phyloP scores from a whole-genome alignment of 176 grass and related monocot species.

The Musa acuminata region DNA sequence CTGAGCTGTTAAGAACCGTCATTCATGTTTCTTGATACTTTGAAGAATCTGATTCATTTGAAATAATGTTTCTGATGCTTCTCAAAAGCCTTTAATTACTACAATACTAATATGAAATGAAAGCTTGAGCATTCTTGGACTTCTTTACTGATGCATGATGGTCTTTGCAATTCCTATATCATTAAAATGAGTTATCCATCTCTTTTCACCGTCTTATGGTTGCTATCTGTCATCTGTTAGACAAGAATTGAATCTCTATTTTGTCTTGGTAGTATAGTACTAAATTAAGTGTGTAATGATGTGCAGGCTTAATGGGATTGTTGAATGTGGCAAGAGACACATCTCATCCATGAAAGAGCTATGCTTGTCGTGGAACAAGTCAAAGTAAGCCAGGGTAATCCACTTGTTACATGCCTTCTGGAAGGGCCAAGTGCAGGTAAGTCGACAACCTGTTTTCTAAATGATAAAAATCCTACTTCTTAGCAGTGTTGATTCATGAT shows the following conservation, averaged over 20 bases:
- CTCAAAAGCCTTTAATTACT: too few relatives aligned
- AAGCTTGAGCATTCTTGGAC: too few relatives aligned
- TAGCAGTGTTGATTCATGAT: slow-evolving; percentile 4
- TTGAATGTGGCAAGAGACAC: slow-evolving; percentile 73
- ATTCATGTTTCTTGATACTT: too few relatives aligned
- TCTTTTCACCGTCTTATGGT: not conserved
- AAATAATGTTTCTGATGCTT: too few relatives aligned
- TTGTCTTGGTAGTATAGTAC: not conserved
- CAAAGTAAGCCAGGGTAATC: slow-evolving; percentile 83
- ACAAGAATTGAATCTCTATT: not conserved
- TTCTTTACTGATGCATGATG: too few relatives aligned
- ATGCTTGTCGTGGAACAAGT: slow-evolving; percentile 91
- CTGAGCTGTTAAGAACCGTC: too few relatives aligned
- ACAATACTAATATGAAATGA: too few relatives aligned
- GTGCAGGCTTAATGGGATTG: slow-evolving; percentile 64
- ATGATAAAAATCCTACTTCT: slow-evolving; percentile 1
- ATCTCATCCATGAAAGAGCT: slow-evolving; percentile 64
- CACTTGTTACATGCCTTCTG: slow-evolving; percentile 92
- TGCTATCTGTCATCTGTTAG: not conserved
- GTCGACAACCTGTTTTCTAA: not conserved
- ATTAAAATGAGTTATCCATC: not conserved
- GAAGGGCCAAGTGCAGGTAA: slow-evolving; percentile 83
- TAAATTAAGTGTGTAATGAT: not conserved
- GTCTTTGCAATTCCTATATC: not conserved
- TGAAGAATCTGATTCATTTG: too few relatives aligned